These are phyloP conservation scores for Globisporangium okanoganense DNA, from an alignment of 352 stramenopile genomes.

Conservation along the genomic window DNA sequence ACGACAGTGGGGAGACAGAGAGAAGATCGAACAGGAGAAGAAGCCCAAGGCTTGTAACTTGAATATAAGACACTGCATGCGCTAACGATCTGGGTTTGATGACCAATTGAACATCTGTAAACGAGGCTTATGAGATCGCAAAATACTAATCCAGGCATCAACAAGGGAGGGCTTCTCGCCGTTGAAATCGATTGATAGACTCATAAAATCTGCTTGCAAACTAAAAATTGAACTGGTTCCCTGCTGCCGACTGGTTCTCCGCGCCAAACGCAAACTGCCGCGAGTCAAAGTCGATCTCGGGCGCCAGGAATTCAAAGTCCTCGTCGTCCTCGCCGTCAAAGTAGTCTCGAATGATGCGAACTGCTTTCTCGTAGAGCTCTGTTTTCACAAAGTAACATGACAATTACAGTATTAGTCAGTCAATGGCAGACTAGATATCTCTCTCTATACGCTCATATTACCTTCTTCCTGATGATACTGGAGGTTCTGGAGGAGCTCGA, in stretches of 20 bases:
- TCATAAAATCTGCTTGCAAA: neutral
- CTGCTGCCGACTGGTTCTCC: conserved; percentile 9
- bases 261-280: conserved; percentile 71
- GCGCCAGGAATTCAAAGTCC: conserved; percentile 65
- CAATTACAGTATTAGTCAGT: neutral
- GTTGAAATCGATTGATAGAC: neutral
- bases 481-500: conserved; percentile 97
- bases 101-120: neutral
- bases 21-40: neutral
- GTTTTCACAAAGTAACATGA: neutral
- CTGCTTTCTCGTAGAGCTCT: conserved; percentile 92
- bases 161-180: neutral
- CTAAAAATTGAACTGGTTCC: conserved; percentile 16
- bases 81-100: neutral
- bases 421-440: neutral
- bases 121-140: too few species aligned
- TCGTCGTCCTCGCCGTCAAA: conserved; percentile 98
- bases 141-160: neutral
- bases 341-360: conserved; percentile 96
- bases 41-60: neutral
- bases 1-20: neutral
- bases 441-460: conserved; percentile 27
- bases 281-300: conserved; percentile 41
- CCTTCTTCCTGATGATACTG: conserved; percentile 96
- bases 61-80: conserved; percentile 6